Base-by-base conservation (phyloP, 2,329 filamentous ascomycete genomes). In the Aspergillus sp. region DNA sequence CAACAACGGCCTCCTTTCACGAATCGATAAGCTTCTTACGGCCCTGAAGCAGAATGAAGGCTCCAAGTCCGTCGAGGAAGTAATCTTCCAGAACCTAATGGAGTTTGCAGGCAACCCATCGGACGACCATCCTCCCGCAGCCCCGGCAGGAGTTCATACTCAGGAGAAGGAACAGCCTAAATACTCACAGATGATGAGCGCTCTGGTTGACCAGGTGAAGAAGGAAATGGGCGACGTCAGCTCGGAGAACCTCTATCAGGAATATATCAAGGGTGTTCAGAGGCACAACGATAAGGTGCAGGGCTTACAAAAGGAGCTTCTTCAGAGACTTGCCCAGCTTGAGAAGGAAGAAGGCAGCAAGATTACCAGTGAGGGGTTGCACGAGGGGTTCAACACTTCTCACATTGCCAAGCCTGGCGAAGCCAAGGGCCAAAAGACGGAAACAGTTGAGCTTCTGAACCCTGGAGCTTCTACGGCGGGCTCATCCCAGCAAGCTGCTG, bases 161-260 rank as follows among this genome's bases (percentile, higher is more conserved):
- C 83, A 91, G 57, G 87, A 89, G 68, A 86, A 90, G 74, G 87
- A 88, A 71, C 86, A 91, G 68, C 91, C 91, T 0, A 90, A 88
- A 13, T 99, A 96, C 73, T 95, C 92, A 41, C 92, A 96, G 81
- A 99, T 99, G 95, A 93, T 99, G 90, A 91, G 91, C n/a, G 87
- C 89, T n/a, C 78, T 99, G 69, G 85, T 98, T 19, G 95, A 99
- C 71, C 90, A 96, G 77, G 92, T 98, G 44, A 97, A 96, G 77
- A 87, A 91, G 66, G 86, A 90, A 54, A 82, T 96, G 38, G 90
- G 93, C 58, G 90, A 92, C 72, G 72, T 75, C 19, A 90, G 90
- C 76, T 87, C 89, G 62, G 83, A 85, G 19, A 85, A 88, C 67
- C 81, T 90, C 54, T 92, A 90, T 73, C 82, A 85, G 51, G 88